phyloP scores from a whole-genome alignment of 441 rosid genomes.

The Croton laevigatus region DNA sequence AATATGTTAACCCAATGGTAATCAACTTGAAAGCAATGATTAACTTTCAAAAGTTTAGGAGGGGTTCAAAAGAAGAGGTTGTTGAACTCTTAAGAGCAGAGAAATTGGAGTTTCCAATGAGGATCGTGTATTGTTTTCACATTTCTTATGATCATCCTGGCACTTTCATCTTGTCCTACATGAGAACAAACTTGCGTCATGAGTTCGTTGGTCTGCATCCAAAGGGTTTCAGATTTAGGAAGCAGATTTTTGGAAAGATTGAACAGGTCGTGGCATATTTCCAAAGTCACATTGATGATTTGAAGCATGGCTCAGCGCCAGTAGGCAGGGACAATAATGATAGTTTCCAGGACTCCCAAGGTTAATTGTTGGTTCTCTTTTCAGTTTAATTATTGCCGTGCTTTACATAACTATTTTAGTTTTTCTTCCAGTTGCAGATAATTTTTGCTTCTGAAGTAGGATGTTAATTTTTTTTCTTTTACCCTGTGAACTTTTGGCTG shows the following conservation, averaged over 20 bases:
- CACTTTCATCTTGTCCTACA: constrained; percentile 68
- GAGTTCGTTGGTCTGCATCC: constrained; percentile 80
- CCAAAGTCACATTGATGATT: constrained; percentile 79
- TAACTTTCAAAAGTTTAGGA: constrained; percentile 62
- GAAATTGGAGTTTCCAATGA: constrained; percentile 61
- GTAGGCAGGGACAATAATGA: constrained; percentile 31
- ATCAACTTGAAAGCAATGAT: constrained; percentile 73
- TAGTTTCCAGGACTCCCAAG: constrained; percentile 22
- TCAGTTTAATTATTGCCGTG: background rate
- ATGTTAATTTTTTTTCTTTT: no score
- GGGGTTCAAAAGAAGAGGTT: constrained; percentile 65
- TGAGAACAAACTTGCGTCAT: constrained; percentile 75
- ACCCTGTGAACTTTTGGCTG: no score
- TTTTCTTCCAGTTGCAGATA: no score
- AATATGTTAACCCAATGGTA: constrained; percentile 77
- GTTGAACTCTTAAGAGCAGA: constrained; percentile 67
- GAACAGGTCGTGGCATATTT: constrained; percentile 81
- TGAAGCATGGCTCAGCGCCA: constrained; percentile 46
- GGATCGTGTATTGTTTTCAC: constrained; percentile 78
- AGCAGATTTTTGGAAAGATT: constrained; percentile 71
- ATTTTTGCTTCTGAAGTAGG: no score
- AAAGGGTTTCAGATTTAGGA: constrained; percentile 83
- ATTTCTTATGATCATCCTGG: constrained; percentile 86
- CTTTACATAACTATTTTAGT: background rate
- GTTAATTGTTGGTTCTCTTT: background rate